Base-by-base conservation (phyloP, 257 asterid species). In the Asclepias syriaca region DNA sequence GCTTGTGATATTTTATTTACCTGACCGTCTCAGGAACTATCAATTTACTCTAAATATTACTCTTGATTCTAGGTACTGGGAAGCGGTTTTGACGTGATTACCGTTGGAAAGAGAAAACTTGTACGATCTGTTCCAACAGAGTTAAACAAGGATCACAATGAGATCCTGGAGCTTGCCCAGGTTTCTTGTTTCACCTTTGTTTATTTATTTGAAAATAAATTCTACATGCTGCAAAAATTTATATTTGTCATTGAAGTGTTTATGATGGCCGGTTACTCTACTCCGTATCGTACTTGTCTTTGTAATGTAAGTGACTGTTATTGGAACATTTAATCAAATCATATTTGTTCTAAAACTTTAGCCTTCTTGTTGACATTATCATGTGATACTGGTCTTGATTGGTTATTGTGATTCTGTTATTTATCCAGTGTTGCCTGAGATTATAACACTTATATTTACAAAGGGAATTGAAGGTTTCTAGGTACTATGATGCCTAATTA, bases 101-200 rank as follows among this genome's bases (percentile, higher is more conserved):
- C 96, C 68, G 85, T 92, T 43, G 97, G 97, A 77, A 95, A 90
- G 82, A 90, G 77, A 85, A 95, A 92, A 84, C 97, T 95, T 51
- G 87, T 95, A 56, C 84, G 99, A 29, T 95, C 97, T 69, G 99
- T 95, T 78, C 98, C 99, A n/a, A 95, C 99, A 2, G 99, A 95
- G 78, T 57, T 95, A 86, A 95, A 95, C 78, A 92, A 86, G 84
- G 99, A 95, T 81, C 99, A 95, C 80, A 95, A 95, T 71, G 98
- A 92, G 81, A 88, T 95, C 51, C 79, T 95, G 72, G 99, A 95
- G 94, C 88, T 92, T 51, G 98, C 99, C 2, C 99, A 94, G 99
- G 97, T 94, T 79, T 77, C 18, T 74, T 29, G 54, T 74, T 72
- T 63, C 50, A 11, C 61, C 6, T 68, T 67, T 66, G 71, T 29